These are phyloP conservation scores for Climacium dendroides DNA, from an alignment of 225 moss, liverwort and hornwort genomes.

Conservation along the genomic window DNA sequence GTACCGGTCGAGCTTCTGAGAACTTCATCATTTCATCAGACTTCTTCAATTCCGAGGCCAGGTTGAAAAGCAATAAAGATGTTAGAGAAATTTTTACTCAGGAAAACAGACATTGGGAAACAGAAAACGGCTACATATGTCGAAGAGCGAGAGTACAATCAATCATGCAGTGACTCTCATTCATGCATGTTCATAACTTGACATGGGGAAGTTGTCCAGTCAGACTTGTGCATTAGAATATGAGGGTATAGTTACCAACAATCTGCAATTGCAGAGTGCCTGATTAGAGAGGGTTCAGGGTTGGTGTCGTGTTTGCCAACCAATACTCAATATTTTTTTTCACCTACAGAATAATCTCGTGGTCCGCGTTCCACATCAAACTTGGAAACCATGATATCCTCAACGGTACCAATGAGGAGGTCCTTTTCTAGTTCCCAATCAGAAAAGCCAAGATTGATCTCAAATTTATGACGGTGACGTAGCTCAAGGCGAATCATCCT, in stretches of 20 bases:
- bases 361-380: background rate
- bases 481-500: background rate
- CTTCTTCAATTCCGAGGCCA: background rate
- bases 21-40: background rate
- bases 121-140: too few species aligned
- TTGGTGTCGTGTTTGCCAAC: too few species aligned
- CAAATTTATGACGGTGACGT: background rate
- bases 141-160: too few species aligned
- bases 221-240: too few species aligned
- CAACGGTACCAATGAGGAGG: background rate
- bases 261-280: too few species aligned
- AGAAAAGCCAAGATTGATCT: background rate
- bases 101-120: background rate
- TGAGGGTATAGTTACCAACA: too few species aligned
- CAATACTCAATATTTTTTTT: too few species aligned
- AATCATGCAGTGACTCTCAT: too few species aligned
- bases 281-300: too few species aligned
- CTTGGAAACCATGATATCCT: background rate
- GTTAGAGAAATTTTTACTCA: background rate
- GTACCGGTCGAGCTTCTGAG: background rate
- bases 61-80: background rate
- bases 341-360: background rate
- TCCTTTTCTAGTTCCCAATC: background rate
- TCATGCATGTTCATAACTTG: too few species aligned
- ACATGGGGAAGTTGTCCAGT: too few species aligned